phyloP scores from a whole-genome alignment of 208 protist species.

The Trypanosoma conorhini region DNA sequence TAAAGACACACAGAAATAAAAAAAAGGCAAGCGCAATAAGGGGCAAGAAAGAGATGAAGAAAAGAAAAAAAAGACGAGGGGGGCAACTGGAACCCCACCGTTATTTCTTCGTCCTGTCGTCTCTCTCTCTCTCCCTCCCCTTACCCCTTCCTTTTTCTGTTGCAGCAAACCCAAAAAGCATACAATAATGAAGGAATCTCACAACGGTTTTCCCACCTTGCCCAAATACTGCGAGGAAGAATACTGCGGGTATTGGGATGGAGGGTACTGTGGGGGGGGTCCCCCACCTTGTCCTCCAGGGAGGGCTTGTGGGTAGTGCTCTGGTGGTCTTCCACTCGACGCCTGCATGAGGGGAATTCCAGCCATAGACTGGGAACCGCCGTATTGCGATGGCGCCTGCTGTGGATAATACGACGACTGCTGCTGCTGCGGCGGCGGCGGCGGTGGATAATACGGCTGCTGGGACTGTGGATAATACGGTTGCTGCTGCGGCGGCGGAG shows the following conservation, averaged over 20 bases:
- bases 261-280: slow-evolving; percentile 12
- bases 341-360: slow-evolving; percentile 15
- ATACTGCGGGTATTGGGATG: slow-evolving; percentile 6
- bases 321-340: slow-evolving; percentile 1
- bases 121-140: not conserved
- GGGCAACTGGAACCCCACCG: no score
- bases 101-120: not conserved
- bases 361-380: not conserved
- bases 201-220: not conserved
- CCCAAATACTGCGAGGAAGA: not conserved
- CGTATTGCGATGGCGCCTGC: not conserved
- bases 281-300: not conserved
- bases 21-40: no score
- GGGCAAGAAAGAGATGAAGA: no score
- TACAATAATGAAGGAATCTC: not conserved
- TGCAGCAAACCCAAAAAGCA: not conserved
- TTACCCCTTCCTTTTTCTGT: not conserved
- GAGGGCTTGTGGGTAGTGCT: slow-evolving; percentile 24
- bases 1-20: no score
- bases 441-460: not conserved
- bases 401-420: slow-evolving; percentile 8
- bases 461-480: slow-evolving; percentile 16
- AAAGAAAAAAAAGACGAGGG: no score
- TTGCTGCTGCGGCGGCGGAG: slow-evolving; percentile 27
- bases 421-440: slow-evolving; percentile 4